Percentiles rank a stretch among this genome's conserved stretches.
phyloP scores from a whole-genome alignment of 371 early-diverging fungal genomes.

The Mucor sp. region DNA sequence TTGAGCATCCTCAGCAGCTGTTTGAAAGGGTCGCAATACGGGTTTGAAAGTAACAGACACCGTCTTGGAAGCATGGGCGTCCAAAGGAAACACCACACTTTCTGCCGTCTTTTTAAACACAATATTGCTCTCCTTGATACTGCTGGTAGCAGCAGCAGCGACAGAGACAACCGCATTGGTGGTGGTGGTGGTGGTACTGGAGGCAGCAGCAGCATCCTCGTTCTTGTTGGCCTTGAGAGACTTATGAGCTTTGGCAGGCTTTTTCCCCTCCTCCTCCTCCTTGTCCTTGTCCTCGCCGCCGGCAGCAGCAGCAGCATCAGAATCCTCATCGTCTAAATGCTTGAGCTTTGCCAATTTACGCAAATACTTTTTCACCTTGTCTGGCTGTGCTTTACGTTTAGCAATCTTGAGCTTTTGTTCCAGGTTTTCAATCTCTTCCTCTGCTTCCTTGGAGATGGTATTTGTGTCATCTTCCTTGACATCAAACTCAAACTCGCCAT shows the following conservation, averaged over 20 bases:
- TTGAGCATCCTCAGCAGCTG: background rate
- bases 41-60: slow-evolving; percentile 66
- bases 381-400: slow-evolving; percentile 83
- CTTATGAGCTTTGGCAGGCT: background rate
- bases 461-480: slow-evolving; percentile 66
- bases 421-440: slow-evolving; percentile 93
- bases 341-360: slow-evolving; percentile 70
- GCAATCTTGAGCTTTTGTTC: slow-evolving; percentile 98
- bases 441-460: slow-evolving; percentile 77
- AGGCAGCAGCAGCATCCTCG: background rate
- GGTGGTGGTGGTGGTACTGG: background rate
- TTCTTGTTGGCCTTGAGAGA: slow-evolving; percentile 9
- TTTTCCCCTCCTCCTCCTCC: background rate
- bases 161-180: background rate
- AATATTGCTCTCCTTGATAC: slow-evolving; percentile 30
- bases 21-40: slow-evolving; percentile 36
- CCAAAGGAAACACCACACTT: slow-evolving; percentile 78
- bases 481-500: slow-evolving; percentile 71
- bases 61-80: slow-evolving; percentile 72
- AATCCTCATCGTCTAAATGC: slow-evolving; percentile 34
- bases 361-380: slow-evolving; percentile 87
- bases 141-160: background rate
- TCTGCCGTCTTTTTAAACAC: slow-evolving; percentile 68
- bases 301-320: background rate
- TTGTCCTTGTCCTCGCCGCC: background rate